A percentile compares a stretch with the other conserved stretches of the same genome.
These are phyloP conservation scores for Jacaranda mimosifolia DNA, from an alignment of 257 asterid genomes.

Conservation along the genomic window DNA sequence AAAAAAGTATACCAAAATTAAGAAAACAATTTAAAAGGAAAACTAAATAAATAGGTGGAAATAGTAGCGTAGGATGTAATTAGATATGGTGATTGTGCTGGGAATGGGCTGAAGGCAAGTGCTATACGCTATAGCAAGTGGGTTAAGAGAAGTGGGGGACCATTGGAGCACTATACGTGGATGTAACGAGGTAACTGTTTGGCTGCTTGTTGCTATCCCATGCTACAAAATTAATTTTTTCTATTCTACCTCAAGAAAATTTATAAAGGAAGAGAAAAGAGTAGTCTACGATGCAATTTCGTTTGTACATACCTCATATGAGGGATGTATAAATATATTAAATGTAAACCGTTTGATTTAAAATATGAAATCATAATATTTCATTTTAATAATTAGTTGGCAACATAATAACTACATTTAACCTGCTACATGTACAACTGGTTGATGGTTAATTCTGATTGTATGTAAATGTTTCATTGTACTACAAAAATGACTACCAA, in stretches of 20 bases:
- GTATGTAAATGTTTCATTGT: no score
- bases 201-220: background rate
- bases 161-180: slow-evolving; percentile 30
- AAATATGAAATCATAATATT: no score
- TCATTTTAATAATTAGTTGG: no score
- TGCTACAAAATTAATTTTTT: background rate
- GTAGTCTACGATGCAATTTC: no score
- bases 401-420: no score
- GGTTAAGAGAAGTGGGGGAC: slow-evolving; percentile 21
- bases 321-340: no score
- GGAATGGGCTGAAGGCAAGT: background rate
- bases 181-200: background rate
- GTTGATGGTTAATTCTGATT: no score
- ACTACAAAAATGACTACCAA: no score
- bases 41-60: background rate
- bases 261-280: background rate
- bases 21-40: background rate
- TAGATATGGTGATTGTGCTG: background rate
- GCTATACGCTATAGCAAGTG: background rate
- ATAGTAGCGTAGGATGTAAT: background rate
- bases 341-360: no score
- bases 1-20: background rate
- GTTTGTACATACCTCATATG: no score
- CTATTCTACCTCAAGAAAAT: background rate
- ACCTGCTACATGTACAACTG: no score